Conservation (phyloP, 2,329 filamentous ascomycete species). For the Trichocomaceae sp. region DNA sequence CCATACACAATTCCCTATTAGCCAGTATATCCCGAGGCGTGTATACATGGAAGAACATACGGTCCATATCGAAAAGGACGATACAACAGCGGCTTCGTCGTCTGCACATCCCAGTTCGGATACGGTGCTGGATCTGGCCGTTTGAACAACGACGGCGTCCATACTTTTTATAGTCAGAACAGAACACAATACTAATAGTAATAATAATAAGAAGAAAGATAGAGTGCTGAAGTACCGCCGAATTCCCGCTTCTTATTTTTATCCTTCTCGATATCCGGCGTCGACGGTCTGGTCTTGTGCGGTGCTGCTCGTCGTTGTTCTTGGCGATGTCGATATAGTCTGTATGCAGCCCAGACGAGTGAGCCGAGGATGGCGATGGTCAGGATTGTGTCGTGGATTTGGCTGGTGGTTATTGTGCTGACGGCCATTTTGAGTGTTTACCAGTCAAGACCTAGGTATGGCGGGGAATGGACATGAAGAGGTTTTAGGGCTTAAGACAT, state of each 20-base stretch:
- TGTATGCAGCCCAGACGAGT: constrained; percentile 23
- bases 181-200: not conserved
- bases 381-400: not conserved
- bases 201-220: not conserved
- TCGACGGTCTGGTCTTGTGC: constrained; percentile 17
- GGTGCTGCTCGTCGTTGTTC: not conserved
- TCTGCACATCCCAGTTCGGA: constrained; percentile 59
- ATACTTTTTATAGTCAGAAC: constrained; percentile 38
- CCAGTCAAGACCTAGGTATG: too few species aligned
- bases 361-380: not conserved
- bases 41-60: constrained; percentile 23
- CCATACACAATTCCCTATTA: not conserved
- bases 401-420: not conserved
- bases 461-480: too few species aligned
- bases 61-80: constrained; percentile 72
- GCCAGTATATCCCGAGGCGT: not conserved
- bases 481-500: not conserved
- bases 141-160: constrained; percentile 53
- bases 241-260: constrained; percentile 29
- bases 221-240: constrained; percentile 41
- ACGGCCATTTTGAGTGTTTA: not conserved
- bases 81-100: constrained; percentile 69
- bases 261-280: constrained; percentile 46
- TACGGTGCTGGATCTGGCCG: constrained; percentile 57
- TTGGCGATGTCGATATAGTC: constrained; percentile 16